These are phyloP conservation scores for Ophiocordyceps polyrhachis-furcata DNA, from an alignment of 2,329 filamentous ascomycete genomes.

Conservation along the genomic window DNA sequence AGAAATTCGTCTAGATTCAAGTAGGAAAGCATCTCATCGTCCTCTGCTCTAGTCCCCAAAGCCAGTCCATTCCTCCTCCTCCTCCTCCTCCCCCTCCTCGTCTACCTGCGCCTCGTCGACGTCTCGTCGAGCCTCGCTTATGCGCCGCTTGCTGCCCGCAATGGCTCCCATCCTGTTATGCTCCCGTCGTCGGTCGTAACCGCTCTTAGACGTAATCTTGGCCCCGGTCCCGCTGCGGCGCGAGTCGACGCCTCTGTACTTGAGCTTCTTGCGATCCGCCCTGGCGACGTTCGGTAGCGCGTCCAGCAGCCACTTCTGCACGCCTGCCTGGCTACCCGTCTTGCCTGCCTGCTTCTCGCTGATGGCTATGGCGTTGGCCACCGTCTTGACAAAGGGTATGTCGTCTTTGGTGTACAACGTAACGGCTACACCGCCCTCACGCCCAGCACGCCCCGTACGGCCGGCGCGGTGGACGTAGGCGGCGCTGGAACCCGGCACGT, in stretches of 20 bases:
- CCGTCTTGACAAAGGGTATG: constrained; percentile 69
- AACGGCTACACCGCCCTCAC: constrained; percentile 73
- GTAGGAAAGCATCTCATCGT: not conserved
- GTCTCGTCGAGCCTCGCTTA: constrained; percentile 4
- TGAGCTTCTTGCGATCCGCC: constrained; percentile 65
- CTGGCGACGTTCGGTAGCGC: constrained; percentile 71
- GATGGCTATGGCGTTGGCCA: constrained; percentile 79
- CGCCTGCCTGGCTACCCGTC: constrained; percentile 32
- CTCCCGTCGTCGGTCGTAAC: constrained; percentile 51
- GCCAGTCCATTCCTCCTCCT: constrained; percentile 28
- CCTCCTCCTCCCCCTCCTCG: constrained; percentile 8
- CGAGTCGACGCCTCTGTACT: constrained; percentile 62
- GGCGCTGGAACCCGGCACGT: constrained; percentile 79
- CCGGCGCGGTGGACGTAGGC: constrained; percentile 88
- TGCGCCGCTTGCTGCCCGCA: constrained; percentile 37
- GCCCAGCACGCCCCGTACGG: constrained; percentile 72
- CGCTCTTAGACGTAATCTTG: constrained; percentile 69
- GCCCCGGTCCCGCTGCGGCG: constrained; percentile 29
- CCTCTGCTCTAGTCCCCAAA: constrained; percentile 21
- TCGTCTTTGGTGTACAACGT: constrained; percentile 95
- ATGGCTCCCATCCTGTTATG: constrained; percentile 47
- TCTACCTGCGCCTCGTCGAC: constrained; percentile 1
- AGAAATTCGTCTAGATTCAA: not conserved
- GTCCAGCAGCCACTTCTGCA: constrained; percentile 77
- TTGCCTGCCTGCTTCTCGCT: constrained; percentile 54